Base-by-base conservation (phyloP, 441 rosid species). In the Syzygium malaccense region DNA sequence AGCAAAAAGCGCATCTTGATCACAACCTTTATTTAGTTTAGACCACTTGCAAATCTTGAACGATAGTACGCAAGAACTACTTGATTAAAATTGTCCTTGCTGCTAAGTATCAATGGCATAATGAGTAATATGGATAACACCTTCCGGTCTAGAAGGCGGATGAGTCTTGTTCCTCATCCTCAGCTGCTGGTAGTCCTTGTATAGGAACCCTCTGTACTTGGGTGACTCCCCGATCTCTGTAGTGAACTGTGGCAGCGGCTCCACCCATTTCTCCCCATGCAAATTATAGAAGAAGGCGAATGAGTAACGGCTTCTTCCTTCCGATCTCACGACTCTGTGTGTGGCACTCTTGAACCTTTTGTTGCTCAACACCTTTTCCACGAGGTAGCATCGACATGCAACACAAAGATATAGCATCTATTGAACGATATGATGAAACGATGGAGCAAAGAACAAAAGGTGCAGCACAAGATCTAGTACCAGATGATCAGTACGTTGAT, bases 91-190 rank as follows among this genome's bases (percentile, higher is more conserved):
- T 71, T 49, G 20, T 71, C 80, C 17, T 2, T 37, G 80, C 80
- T 37, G 80, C 80, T 71, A 37, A 37, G 80, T 71, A 37, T 71
- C 80, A 71, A 91, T 89, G 5, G 90, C 90, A 26, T 94, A 93
- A 87, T 93, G 93, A 86, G 92, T 91, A 30, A 93, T 93, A 89
- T 86, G 88, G 87, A 95, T 91, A 30, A 66, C 94, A 88, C 93
- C 95, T 86, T 93, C 89, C 23, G 93, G 93, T 53, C 54, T 89
- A 6, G 91, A 54, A 14, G 94, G 94, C 20, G 95, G 96, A 88
- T 92, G 93, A n/a, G 88, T 91, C 89, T 95, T 92, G 92, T 92
- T 93, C 87, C 95, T 92, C 88, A 92, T 6, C 68, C 95, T 92
- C 84, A 88, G 83, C 64, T 54, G 87, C 89, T 89, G 93, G 84